Evolutionary conservation across 805 yeast genomes (phyloP), one percentile per base, ranked within the genome.

Genomic region (Priceomyces carsonii): DNA sequence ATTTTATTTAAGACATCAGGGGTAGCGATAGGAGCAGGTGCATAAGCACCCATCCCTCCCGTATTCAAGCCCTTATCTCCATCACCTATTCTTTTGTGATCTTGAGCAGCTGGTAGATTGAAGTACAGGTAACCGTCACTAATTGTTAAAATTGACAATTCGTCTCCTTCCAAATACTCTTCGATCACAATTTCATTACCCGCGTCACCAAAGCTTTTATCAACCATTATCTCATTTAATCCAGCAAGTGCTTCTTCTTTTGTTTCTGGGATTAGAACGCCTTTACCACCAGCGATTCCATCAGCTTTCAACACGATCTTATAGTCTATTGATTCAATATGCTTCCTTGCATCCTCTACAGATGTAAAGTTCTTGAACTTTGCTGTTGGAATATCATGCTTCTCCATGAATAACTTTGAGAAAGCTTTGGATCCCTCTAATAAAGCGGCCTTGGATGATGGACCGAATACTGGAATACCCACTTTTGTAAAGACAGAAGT

Each of bases 21-120:
- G 13, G 97, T 87, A 13, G 95, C 98, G 44, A 88, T 73, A 38
- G 99, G 99, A 8, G 98, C 95, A 20, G 99, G 99, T 6, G 98
- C 93, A 56, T 93, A 93, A 6, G 98, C 95, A 45, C 99, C 99
- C 99, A 93, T 93, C 45, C 99, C 99, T 49, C 99, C 99, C 24
- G 99, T 93, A 68, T 93, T 93, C 44, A 91, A 74, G 17, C 99
- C 99, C 25, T 80, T 70, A 61, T 93, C 99, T 42, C 90, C 90
- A 53, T 95, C 87, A 37, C 95, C 95, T 48, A 85, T 76, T 61
- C 99, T 82, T 70, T 93, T 93, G 68, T 93, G 99, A 59, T 93
- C 99, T 68, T 93, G 99, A 18, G 98, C 96, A 29, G 98, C 86
- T 27, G 99, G 99, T 40, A 93, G 76, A 58, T 87, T 90, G 58